phyloP scores from a whole-genome alignment of 1,284 basidiomycete genomes.

The Cutaneotrichosporon mucoides region DNA sequence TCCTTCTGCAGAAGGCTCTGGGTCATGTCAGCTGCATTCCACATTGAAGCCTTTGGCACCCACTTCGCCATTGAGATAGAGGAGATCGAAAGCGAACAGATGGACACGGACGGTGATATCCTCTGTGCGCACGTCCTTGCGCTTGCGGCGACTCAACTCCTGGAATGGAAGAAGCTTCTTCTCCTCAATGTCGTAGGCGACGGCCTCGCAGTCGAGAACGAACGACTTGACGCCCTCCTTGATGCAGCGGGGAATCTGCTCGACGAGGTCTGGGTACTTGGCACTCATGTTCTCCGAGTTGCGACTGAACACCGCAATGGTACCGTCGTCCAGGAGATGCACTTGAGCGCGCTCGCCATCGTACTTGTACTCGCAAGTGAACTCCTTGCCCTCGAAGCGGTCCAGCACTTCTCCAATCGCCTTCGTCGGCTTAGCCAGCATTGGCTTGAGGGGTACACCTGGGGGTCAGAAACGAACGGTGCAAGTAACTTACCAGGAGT shows the following conservation, averaged over 20 bases:
- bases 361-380: slow-evolving; percentile 99
- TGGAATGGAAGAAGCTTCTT: slow-evolving; percentile 75
- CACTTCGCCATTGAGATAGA: slow-evolving; percentile 57
- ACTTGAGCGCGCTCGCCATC: slow-evolving; percentile 98
- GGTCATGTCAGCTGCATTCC: not conserved
- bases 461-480: not conserved
- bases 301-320: slow-evolving; percentile 83
- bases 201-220: slow-evolving; percentile 78
- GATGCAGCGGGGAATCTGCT: slow-evolving; percentile 85
- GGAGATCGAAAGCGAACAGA: slow-evolving; percentile 57
- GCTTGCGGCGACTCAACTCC: slow-evolving; percentile 75
- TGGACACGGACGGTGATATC: slow-evolving; percentile 58
- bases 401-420: slow-evolving; percentile 97
- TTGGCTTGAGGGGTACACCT: slow-evolving; percentile 91
- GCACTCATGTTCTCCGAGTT: slow-evolving; percentile 99
- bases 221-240: slow-evolving; percentile 71
- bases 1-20: slow-evolving; percentile 47
- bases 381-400: slow-evolving; percentile 89
- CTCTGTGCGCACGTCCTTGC: slow-evolving; percentile 72
- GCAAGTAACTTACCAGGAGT: slow-evolving; percentile 62
- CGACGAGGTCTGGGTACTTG: slow-evolving; percentile 95
- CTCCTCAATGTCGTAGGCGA: slow-evolving; percentile 65
- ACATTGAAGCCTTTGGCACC: not conserved
- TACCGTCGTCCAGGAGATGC: slow-evolving; percentile 73
- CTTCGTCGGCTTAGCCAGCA: slow-evolving; percentile 99